Conservation (phyloP, 345 rosid genomes). For the Brassica rapa region DNA sequence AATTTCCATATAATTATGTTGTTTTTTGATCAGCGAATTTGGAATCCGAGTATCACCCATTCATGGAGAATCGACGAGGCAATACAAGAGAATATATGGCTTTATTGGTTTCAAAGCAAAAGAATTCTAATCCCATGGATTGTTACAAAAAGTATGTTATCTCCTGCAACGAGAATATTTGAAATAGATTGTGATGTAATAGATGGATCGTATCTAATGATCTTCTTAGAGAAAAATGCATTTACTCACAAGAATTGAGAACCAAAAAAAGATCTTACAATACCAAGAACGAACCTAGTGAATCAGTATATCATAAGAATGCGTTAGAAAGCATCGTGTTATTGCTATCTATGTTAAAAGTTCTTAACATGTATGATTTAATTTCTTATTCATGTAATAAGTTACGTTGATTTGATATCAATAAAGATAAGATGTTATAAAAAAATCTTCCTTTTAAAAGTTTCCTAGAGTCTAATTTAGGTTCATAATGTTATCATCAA, state of each 20-base stretch:
- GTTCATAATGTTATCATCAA: too few species aligned
- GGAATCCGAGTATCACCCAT: background rate
- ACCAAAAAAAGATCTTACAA: background rate
- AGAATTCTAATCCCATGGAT: background rate
- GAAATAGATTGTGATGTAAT: background rate
- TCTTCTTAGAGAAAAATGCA: too few species aligned
- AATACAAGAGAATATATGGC: background rate
- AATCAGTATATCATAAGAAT: background rate
- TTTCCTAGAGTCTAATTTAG: too few species aligned
- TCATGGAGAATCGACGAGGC: background rate
- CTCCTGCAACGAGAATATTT: background rate
- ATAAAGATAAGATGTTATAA: too few species aligned
- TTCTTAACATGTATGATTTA: too few species aligned
- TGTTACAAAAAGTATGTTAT: background rate
- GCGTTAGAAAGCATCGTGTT: too few species aligned
- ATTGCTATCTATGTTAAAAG: too few species aligned
- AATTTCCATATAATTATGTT: background rate
- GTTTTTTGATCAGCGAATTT: too few species aligned
- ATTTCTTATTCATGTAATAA: too few species aligned
- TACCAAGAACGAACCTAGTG: background rate
- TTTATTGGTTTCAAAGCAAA: background rate
- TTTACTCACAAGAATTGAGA: background rate
- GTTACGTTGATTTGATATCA: too few species aligned
- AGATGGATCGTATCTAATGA: background rate
- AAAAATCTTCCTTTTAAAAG: too few species aligned